Percentiles rank a stretch among this genome's conserved stretches.
Evolutionary conservation across 495 filamentous ascomycete species (phyloP).

Genomic region (Penicillium dipodomyicola): DNA sequence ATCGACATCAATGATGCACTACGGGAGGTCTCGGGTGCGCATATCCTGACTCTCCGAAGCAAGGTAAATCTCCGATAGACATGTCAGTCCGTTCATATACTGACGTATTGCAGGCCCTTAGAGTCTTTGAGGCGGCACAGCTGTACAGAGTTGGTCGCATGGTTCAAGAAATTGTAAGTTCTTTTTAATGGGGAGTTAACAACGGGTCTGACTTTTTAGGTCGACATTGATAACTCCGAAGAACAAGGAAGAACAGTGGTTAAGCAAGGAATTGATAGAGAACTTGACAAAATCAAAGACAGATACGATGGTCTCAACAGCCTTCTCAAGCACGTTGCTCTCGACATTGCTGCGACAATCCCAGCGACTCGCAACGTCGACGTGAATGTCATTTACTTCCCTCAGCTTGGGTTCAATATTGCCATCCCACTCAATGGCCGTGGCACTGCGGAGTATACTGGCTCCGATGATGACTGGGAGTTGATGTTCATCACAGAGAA

Average conservation of each 20-base stretch:
- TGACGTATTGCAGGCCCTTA: slow-evolving; percentile 34
- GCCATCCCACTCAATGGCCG: slow-evolving; percentile 63
- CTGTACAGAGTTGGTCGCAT: slow-evolving; percentile 64
- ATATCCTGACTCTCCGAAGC: slow-evolving; percentile 52
- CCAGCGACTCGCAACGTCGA: slow-evolving; percentile 60
- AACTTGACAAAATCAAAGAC: slow-evolving; percentile 75
- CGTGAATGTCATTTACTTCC: slow-evolving; percentile 82
- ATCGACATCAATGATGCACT: slow-evolving; percentile 67
- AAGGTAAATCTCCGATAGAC: slow-evolving; percentile 47
- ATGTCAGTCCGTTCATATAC: background rate
- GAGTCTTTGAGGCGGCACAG: slow-evolving; percentile 46
- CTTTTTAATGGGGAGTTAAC: background rate
- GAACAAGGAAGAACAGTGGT: slow-evolving; percentile 74
- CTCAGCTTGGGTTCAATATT: slow-evolving; percentile 87
- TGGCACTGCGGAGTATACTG: slow-evolving; percentile 64
- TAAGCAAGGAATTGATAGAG: slow-evolving; percentile 64
- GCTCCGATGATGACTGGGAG: slow-evolving; percentile 66
- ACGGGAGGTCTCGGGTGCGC: slow-evolving; percentile 56
- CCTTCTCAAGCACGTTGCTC: slow-evolving; percentile 66
- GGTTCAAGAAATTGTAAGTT: slow-evolving; percentile 61
- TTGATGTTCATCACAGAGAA: slow-evolving; percentile 71
- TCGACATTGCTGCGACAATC: slow-evolving; percentile 57
- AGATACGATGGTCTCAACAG: slow-evolving; percentile 73
- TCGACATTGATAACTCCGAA: slow-evolving; percentile 80
- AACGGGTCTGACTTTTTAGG: slow-evolving; percentile 35